Conservation (phyloP, 805 yeast genomes). For the Blastobotrys terrestris region DNA sequence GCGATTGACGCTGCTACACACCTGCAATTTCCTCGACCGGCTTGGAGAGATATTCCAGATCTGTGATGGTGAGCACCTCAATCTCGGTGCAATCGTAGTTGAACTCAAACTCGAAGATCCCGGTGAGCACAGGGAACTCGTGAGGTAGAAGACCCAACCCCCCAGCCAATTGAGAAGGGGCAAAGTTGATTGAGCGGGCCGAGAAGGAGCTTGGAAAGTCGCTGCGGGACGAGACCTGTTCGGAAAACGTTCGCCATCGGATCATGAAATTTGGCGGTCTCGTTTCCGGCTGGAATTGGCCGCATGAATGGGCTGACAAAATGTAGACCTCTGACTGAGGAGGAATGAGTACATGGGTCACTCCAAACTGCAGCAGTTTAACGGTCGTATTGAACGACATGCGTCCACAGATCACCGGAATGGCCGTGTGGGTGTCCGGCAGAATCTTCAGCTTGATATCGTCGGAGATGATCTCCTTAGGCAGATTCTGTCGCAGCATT, state of each 20-base stretch:
- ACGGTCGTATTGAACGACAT: slow-evolving; percentile 15
- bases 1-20: too few species aligned
- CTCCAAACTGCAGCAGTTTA: slow-evolving; percentile 25
- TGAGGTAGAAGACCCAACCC: slow-evolving; percentile 27
- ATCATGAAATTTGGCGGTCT: slow-evolving; percentile 1
- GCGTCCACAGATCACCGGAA: slow-evolving; percentile 25
- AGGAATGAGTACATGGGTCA: slow-evolving; percentile 27
- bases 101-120: slow-evolving; percentile 32
- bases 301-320: slow-evolving; percentile 14
- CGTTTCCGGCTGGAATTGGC: background rate
- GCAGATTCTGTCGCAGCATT: slow-evolving; percentile 23
- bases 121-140: slow-evolving; percentile 32
- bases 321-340: slow-evolving; percentile 22
- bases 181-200: background rate
- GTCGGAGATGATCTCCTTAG: slow-evolving; percentile 24
- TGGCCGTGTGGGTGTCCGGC: slow-evolving; percentile 26
- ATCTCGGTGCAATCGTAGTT: slow-evolving; percentile 22
- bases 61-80: slow-evolving; percentile 26
- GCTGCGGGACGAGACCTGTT: slow-evolving; percentile 1
- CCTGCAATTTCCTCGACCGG: slow-evolving; percentile 15
- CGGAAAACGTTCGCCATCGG: slow-evolving; percentile 12
- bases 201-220: slow-evolving; percentile 4
- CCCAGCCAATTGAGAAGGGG: slow-evolving; percentile 16
- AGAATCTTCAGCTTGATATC: slow-evolving; percentile 24
- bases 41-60: slow-evolving; percentile 29